Percentiles rank a stretch among this genome's conserved stretches.
Conservation (phyloP, 495 filamentous ascomycete species). For the Podospora pseudoanserina region DNA sequence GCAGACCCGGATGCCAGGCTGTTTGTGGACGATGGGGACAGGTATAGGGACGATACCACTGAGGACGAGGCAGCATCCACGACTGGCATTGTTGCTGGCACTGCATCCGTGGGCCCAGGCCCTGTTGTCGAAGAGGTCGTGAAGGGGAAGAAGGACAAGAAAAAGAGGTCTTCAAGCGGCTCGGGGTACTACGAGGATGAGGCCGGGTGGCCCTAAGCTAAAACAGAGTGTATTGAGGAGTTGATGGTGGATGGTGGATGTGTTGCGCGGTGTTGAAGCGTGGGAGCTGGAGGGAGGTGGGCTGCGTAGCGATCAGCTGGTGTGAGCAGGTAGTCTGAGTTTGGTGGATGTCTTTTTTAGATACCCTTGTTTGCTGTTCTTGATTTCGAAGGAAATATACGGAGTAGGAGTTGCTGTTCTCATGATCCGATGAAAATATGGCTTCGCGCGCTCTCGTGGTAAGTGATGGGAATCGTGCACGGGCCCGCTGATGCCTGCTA, state of each 20-base stretch:
- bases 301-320: neutral
- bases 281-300: neutral
- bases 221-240: neutral
- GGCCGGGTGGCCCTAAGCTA: neutral
- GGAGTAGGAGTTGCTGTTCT: too few species aligned
- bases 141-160: slow-evolving; percentile 21
- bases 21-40: slow-evolving; percentile 28
- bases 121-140: slow-evolving; percentile 23
- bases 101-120: slow-evolving; percentile 8
- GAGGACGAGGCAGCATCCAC: slow-evolving; percentile 5
- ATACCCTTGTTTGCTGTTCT: neutral
- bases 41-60: slow-evolving; percentile 26
- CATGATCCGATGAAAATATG: too few species aligned
- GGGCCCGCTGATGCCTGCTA: neutral
- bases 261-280: neutral
- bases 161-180: slow-evolving; percentile 6
- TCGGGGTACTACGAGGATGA: slow-evolving; percentile 7
- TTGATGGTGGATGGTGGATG: neutral
- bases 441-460: too few species aligned
- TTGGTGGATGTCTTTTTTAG: neutral
- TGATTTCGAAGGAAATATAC: neutral
- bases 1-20: slow-evolving; percentile 21
- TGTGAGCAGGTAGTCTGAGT: neutral
- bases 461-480: neutral
- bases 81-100: slow-evolving; percentile 1